phyloP scores from a whole-genome alignment of 805 yeast genomes.

The Kodamaea restingae region DNA sequence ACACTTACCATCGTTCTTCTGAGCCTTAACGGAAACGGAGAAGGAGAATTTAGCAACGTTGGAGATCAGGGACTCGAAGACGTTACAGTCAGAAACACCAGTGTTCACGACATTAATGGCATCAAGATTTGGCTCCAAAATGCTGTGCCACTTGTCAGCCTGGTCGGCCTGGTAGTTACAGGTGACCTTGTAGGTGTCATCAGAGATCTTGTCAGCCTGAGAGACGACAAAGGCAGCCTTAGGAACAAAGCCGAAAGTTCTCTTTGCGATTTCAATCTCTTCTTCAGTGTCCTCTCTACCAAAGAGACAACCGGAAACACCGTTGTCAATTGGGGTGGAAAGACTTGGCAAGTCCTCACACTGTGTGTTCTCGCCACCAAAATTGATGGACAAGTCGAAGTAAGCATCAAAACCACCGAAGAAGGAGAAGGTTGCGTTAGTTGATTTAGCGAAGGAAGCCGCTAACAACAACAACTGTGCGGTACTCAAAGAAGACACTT shows the following conservation, averaged over 20 bases:
- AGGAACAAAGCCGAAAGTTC: conserved; percentile 14
- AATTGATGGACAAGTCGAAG: conserved; percentile 5
- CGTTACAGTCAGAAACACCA: conserved; percentile 17
- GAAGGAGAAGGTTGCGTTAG: conserved; percentile 10
- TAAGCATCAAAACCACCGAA: conserved; percentile 1
- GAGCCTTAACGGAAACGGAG: conserved; percentile 19
- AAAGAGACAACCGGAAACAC: neutral
- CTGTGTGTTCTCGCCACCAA: conserved; percentile 1
- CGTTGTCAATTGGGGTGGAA: conserved; percentile 5
- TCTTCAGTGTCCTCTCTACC: conserved; percentile 11
- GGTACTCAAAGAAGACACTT: conserved; percentile 5
- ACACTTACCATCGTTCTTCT: conserved; percentile 14
- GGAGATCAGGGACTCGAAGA: conserved; percentile 5
- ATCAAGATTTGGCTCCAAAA: conserved; percentile 15
- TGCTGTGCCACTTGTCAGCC: conserved; percentile 14
- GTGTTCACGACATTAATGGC: conserved; percentile 19
- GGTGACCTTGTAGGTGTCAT: conserved; percentile 18
- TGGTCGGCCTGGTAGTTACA: conserved; percentile 22
- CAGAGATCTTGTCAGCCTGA: conserved; percentile 17
- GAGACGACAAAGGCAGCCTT: conserved; percentile 24
- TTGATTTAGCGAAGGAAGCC: conserved; percentile 6
- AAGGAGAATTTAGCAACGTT: conserved; percentile 15
- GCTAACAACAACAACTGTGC: conserved; percentile 8
- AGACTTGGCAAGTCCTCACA: conserved; percentile 6
- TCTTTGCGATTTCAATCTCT: conserved; percentile 9